Evolutionary conservation across 2,329 filamentous ascomycete genomes (phyloP), one percentile per base, ranked within the genome.

Genomic region (Penicillium sp.): DNA sequence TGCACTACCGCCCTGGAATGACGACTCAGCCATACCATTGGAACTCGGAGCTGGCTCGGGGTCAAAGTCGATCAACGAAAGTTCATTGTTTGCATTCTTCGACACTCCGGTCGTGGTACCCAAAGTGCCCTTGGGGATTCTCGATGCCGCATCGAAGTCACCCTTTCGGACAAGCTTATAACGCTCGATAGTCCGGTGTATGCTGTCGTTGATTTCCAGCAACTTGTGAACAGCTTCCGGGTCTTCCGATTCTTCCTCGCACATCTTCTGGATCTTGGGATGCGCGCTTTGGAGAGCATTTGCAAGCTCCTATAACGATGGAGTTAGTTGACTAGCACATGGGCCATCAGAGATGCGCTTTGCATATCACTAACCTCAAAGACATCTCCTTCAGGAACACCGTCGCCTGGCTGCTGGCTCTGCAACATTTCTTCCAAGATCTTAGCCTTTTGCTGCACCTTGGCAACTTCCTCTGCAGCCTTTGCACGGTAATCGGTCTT

Each of bases 251-350:
- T 99, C 95, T 78, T 99, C 95, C 78, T 98, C 94, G 73, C 94
- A 98, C 94, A 99, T 99, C 80, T 92, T 97, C 76, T 98, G 94
- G 67, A 99, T 98, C 82, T 99, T 99, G 9, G 95, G 95, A 72
- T 99, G 95, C 2, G 95, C 95, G 73, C 91, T 97, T 76, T 92
- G 91, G 50, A 99, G 84, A 10, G 95, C 89, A 66, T 91, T 89
- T 5, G 93, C 93, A 58, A 99, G 85, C 82, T 99, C 95, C 83
- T 93, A 61, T 64, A 56, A 22, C 24, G 19, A 47, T 9, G 15
- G 15, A 44, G 26, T 42, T 13, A 28, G 53, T 45, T 17, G 61
- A 53, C 67, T 26, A 66, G 63, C 53, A 44, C 12, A 38, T 49
- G 37, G 24, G n/a, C 59, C 9, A 4, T 55, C 15, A n/a, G 33